Conservation (phyloP, 306 rosid genomes). For the Ormosia semicastrata region DNA sequence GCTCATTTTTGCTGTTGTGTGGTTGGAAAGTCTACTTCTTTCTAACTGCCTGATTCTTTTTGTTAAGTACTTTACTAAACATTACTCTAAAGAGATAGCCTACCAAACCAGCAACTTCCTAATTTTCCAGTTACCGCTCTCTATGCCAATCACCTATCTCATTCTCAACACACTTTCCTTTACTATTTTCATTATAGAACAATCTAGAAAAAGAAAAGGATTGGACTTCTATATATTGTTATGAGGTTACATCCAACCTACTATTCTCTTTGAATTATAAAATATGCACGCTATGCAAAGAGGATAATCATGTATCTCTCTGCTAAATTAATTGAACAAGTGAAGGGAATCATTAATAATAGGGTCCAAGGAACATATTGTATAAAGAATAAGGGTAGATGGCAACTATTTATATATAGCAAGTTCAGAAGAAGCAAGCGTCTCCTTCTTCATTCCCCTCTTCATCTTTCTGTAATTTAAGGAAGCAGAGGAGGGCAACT, state of each 20-base stretch:
- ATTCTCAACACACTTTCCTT: neutral
- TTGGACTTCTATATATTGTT: conserved; percentile 7
- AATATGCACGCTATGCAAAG: neutral
- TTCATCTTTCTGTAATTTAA: neutral
- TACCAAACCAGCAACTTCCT: conserved; percentile 40
- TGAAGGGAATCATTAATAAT: conserved; percentile 21
- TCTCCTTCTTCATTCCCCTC: neutral
- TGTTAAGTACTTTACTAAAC: conserved; percentile 26
- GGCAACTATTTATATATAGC: neutral
- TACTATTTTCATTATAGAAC: neutral
- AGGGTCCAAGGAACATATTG: conserved; percentile 34
- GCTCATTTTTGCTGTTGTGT: conserved; percentile 55
- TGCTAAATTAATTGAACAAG: conserved; percentile 9
- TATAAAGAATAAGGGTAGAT: conserved; percentile 10
- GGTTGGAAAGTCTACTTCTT: conserved; percentile 88
- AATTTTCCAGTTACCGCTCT: conserved; percentile 4
- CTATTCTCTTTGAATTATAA: neutral
- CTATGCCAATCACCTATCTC: conserved; percentile 8
- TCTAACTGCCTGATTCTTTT: conserved; percentile 55
- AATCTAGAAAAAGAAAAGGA: conserved; percentile 4
- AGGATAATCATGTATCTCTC: conserved; percentile 46
- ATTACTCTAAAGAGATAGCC: conserved; percentile 47
- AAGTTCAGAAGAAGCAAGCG: conserved; percentile 18
- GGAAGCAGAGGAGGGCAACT: conserved; percentile 14
- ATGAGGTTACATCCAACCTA: conserved; percentile 25